Percentiles rank a stretch among this genome's conserved stretches.
phyloP scores from a whole-genome alignment of 2,329 filamentous ascomycete species.

The Arthrobotrys sinensis region DNA sequence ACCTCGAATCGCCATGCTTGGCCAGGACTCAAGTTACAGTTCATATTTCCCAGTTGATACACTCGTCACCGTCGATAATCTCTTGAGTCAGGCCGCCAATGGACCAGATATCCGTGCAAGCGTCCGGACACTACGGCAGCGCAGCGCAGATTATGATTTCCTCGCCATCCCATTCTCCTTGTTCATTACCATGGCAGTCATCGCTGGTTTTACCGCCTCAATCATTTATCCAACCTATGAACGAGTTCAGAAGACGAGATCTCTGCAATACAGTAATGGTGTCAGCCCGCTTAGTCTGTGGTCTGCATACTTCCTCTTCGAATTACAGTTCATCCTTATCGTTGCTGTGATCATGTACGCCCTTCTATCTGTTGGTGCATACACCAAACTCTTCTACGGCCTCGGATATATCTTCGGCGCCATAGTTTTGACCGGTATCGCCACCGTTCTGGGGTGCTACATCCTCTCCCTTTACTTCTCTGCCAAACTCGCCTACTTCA shows the following conservation, averaged over 20 bases:
- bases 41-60: slow-evolving; percentile 2
- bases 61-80: slow-evolving; percentile 29
- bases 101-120: slow-evolving; percentile 34
- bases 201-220: slow-evolving; percentile 84
- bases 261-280: slow-evolving; percentile 91
- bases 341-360: slow-evolving; percentile 71
- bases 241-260: slow-evolving; percentile 82
- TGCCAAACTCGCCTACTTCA: slow-evolving; percentile 46
- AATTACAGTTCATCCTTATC: slow-evolving; percentile 76
- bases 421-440: slow-evolving; percentile 84
- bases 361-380: slow-evolving; percentile 66
- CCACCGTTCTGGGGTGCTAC: slow-evolving; percentile 83
- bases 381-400: slow-evolving; percentile 75
- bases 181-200: slow-evolving; percentile 83
- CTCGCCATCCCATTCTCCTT: slow-evolving; percentile 37
- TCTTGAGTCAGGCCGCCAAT: slow-evolving; percentile 30
- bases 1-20: slow-evolving; percentile 22
- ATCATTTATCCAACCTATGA: slow-evolving; percentile 85
- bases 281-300: slow-evolving; percentile 86
- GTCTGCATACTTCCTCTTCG: slow-evolving; percentile 85
- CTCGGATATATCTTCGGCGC: slow-evolving; percentile 86
- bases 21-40: neutral
- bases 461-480: slow-evolving; percentile 77
- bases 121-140: slow-evolving; percentile 77
- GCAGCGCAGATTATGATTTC: slow-evolving; percentile 82